phyloP scores from a whole-genome alignment of 345 rosid species.

The Adansonia digitata region DNA sequence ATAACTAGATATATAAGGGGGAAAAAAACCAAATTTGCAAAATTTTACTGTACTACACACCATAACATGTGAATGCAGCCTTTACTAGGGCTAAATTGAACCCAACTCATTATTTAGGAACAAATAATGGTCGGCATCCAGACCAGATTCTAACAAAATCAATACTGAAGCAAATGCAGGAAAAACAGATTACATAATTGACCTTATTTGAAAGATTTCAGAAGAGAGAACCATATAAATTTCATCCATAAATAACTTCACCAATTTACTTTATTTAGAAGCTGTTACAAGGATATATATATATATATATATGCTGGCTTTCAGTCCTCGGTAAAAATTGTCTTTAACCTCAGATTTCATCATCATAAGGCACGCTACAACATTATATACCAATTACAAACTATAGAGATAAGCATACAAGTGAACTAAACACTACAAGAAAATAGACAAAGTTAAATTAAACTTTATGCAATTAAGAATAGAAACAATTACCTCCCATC shows the following conservation, averaged over 20 bases:
- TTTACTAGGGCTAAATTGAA: neutral
- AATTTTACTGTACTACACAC: neutral
- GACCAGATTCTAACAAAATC: neutral
- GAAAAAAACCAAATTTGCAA: neutral
- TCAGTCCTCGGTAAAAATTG: neutral
- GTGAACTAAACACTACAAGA: no score
- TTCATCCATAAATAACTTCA: neutral
- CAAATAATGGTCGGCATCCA: neutral
- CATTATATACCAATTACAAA: neutral
- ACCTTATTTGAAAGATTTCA: neutral
- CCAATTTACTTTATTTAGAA: neutral
- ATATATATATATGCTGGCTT: neutral
- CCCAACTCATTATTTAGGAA: neutral
- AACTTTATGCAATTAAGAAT: neutral
- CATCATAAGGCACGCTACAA: neutral
- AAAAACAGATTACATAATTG: neutral
- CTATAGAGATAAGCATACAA: no score
- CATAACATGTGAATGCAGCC: neutral
- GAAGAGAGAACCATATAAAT: neutral
- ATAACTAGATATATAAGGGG: neutral
- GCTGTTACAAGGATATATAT: neutral
- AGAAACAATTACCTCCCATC: constrained; percentile 24
- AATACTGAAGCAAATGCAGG: neutral
- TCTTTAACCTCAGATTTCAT: neutral
- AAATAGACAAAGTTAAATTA: neutral